Percentiles rank a stretch among this genome's conserved stretches.
Conservation (phyloP, 768 basidiomycete species). For the Serendipita sp. region DNA sequence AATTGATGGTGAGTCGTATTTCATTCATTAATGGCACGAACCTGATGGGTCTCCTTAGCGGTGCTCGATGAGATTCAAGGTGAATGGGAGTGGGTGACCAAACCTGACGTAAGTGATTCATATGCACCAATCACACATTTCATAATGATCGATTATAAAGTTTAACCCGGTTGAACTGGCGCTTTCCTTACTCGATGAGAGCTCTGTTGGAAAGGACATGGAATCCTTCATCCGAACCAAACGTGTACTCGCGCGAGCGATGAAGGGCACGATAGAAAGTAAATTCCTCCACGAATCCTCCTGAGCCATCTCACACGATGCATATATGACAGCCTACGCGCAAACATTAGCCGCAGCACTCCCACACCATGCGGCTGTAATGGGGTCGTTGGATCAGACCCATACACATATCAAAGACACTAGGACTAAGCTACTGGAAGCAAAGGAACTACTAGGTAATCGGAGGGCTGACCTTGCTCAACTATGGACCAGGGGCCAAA, state of each 20-base stretch:
- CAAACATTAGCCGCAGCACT: constrained; percentile 89
- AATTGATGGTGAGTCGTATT: constrained; percentile 52
- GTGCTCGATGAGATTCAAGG: constrained; percentile 73
- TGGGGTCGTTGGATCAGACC: constrained; percentile 51
- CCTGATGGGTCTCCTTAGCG: constrained; percentile 27
- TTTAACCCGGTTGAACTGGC: constrained; percentile 93
- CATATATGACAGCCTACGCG: constrained; percentile 51
- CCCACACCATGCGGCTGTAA: constrained; percentile 70
- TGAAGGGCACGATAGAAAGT: constrained; percentile 84
- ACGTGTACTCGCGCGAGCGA: constrained; percentile 54
- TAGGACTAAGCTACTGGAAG: constrained; percentile 52
- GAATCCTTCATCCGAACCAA: constrained; percentile 64
- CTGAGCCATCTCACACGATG: constrained; percentile 9
- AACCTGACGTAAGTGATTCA: constrained; percentile 46
- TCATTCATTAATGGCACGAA: neutral
- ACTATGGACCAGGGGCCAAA: constrained; percentile 75
- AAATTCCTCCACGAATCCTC: constrained; percentile 19
- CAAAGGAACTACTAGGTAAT: constrained; percentile 60
- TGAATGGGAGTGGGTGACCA: constrained; percentile 78
- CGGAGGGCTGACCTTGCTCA: constrained; percentile 82
- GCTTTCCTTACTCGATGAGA: constrained; percentile 68
- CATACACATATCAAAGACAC: constrained; percentile 62
- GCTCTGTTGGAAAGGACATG: constrained; percentile 55
- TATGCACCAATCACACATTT: neutral
- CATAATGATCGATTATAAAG: constrained; percentile 22